Percentiles rank a stretch among this genome's conserved stretches.
Evolutionary conservation across 768 basidiomycete species (phyloP).

Genomic region (Pleurotus cornucopiae): DNA sequence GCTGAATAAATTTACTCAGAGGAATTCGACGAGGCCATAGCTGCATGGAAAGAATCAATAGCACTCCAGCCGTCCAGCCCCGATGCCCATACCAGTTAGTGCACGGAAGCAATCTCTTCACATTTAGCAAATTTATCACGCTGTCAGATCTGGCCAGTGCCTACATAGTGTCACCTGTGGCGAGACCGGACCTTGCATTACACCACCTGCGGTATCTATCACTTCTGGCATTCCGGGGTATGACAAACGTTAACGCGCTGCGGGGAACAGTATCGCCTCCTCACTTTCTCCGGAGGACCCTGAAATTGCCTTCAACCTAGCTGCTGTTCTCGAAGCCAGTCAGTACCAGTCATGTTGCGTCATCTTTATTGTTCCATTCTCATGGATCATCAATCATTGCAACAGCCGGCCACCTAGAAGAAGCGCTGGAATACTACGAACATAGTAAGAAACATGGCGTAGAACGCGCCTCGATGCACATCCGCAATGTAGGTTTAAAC

Average conservation of each 20-base stretch:
- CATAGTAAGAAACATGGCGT: conserved; percentile 74
- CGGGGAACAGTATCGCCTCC: conserved; percentile 62
- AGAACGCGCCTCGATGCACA: conserved; percentile 77
- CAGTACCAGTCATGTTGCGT: conserved; percentile 25
- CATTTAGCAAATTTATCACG: background rate
- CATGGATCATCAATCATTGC: conserved; percentile 16
- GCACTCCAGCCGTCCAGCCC: conserved; percentile 76
- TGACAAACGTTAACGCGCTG: conserved; percentile 6
- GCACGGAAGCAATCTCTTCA: conserved; percentile 3
- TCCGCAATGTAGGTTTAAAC: conserved; percentile 60
- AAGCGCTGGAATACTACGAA: conserved; percentile 79
- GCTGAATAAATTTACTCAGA: conserved; percentile 38
- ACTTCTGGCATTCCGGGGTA: conserved; percentile 24
- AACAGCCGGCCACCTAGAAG: conserved; percentile 74
- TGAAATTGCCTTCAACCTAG: conserved; percentile 89
- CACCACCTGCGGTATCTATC: conserved; percentile 71
- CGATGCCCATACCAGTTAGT: conserved; percentile 83
- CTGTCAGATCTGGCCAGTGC: conserved; percentile 80
- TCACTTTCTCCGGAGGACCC: conserved; percentile 86
- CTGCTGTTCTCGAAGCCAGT: conserved; percentile 89
- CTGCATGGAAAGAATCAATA: conserved; percentile 84
- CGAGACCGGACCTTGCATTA: conserved; percentile 81
- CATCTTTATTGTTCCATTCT: conserved; percentile 26
- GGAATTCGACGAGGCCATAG: conserved; percentile 84
- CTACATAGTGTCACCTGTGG: conserved; percentile 76